These are phyloP conservation scores for Xenoacremonium recifei DNA, from an alignment of 2,329 filamentous ascomycete species.

Conservation along the genomic window DNA sequence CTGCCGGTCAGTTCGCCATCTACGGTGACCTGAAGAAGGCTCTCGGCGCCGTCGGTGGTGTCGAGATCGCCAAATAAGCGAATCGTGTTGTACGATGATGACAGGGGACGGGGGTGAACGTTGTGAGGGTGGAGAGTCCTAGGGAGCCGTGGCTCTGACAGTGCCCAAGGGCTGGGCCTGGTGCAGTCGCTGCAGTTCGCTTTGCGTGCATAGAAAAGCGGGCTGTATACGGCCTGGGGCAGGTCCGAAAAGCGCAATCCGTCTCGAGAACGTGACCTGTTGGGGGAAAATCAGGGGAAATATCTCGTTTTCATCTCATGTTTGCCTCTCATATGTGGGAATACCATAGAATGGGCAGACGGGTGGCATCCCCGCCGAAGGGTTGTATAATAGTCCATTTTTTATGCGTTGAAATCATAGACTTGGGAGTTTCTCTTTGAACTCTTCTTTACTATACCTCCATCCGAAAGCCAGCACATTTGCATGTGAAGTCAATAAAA, in stretches of 20 bases:
- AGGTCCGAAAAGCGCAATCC: conserved; percentile 15
- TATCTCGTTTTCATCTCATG: conserved; percentile 22
- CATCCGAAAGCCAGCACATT: too few species aligned
- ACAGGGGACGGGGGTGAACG: not conserved
- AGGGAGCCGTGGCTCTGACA: conserved; percentile 10
- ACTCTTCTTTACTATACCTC: conserved; percentile 9
- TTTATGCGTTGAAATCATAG: conserved; percentile 22
- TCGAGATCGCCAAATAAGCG: conserved; percentile 56
- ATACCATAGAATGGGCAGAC: conserved; percentile 23
- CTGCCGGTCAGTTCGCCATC: conserved; percentile 83
- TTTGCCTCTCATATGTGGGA: conserved; percentile 25
- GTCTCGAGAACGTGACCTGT: conserved; percentile 20
- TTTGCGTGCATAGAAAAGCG: conserved; percentile 15
- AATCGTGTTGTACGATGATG: not conserved
- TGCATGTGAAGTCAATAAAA: too few species aligned
- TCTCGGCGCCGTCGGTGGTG: conserved; percentile 70
- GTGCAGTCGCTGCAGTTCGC: conserved; percentile 9
- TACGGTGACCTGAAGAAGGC: conserved; percentile 72
- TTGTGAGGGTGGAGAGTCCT: conserved; percentile 9
- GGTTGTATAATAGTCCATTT: conserved; percentile 27
- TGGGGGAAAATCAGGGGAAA: conserved; percentile 13
- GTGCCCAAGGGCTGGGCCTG: conserved; percentile 25
- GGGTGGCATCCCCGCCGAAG: conserved; percentile 21
- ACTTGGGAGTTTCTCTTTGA: conserved; percentile 16
- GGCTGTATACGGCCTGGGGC: conserved; percentile 16